A percentile compares a stretch with the other conserved stretches of the same genome.
These are phyloP conservation scores for Annulohypoxylon moriforme DNA, from an alignment of 495 filamentous ascomycete genomes.

Conservation along the genomic window DNA sequence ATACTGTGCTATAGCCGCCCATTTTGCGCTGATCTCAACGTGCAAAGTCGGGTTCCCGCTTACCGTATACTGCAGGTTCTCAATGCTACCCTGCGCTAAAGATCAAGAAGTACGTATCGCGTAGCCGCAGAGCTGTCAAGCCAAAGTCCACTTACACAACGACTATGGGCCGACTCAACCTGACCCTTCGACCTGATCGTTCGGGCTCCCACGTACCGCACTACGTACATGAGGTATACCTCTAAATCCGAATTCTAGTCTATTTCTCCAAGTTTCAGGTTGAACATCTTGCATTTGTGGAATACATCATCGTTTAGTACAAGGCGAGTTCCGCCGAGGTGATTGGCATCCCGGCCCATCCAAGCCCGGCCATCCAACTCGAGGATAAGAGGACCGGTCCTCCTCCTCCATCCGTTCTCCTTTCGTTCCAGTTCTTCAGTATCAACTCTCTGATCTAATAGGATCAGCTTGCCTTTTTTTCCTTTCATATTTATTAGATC, in stretches of 20 bases:
- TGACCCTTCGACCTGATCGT: constrained; percentile 22
- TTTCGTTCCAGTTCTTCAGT: constrained; percentile 46
- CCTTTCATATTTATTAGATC: constrained; percentile 46
- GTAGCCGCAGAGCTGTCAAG: not conserved
- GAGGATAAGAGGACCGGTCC: constrained; percentile 51
- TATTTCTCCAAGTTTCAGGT: constrained; percentile 51
- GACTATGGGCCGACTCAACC: constrained; percentile 19
- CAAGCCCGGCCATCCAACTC: constrained; percentile 38
- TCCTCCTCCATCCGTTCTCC: constrained; percentile 41
- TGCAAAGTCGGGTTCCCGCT: constrained; percentile 12
- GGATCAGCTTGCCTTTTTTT: constrained; percentile 44
- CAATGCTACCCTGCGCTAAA: constrained; percentile 25
- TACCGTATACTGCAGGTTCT: constrained; percentile 19
- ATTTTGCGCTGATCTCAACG: constrained; percentile 24
- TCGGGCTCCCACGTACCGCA: constrained; percentile 31
- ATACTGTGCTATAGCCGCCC: constrained; percentile 32
- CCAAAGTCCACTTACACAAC: constrained; percentile 24
- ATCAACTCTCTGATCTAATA: constrained; percentile 49
- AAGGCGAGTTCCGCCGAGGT: constrained; percentile 38
- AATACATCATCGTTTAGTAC: constrained; percentile 47
- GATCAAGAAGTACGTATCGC: constrained; percentile 40
- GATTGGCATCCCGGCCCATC: constrained; percentile 48
- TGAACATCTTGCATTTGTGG: constrained; percentile 38
- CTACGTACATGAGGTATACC: constrained; percentile 33
- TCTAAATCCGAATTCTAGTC: constrained; percentile 35